phyloP scores from a whole-genome alignment of 2,329 filamentous ascomycete species.

The Arthrobotrys sphaeroides region DNA sequence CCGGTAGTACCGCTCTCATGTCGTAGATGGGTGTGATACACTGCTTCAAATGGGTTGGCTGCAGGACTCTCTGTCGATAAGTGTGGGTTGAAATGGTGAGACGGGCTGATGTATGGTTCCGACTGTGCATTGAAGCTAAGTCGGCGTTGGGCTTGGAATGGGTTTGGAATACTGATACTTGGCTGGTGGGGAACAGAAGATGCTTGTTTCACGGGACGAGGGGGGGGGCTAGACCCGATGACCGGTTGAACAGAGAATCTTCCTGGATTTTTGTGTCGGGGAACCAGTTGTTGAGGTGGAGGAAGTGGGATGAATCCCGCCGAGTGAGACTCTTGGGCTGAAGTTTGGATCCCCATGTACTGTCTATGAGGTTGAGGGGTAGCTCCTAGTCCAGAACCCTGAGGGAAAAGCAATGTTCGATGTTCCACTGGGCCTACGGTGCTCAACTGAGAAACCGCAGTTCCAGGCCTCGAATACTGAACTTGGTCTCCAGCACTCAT shows the following conservation, averaged over 20 bases:
- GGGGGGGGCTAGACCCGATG: constrained; percentile 14
- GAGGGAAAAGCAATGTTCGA: not conserved
- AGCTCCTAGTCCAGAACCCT: not conserved
- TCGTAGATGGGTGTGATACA: constrained; percentile 11
- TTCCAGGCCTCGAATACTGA: constrained; percentile 22
- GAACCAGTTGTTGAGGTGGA: not conserved
- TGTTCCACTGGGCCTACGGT: not conserved
- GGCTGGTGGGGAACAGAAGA: not conserved
- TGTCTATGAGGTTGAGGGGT: constrained; percentile 13
- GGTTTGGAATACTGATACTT: not conserved
- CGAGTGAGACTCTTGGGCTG: not conserved
- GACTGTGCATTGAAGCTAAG: not conserved
- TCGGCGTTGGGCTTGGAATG: not conserved
- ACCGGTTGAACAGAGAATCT: constrained; percentile 1
- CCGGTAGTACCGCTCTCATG: not conserved
- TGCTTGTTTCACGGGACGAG: not conserved
- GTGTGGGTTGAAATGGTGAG: constrained; percentile 14
- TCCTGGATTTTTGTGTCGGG: not conserved
- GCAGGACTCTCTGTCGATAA: not conserved
- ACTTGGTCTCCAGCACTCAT: not conserved
- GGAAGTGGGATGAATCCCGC: not conserved
- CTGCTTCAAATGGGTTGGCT: constrained; percentile 3
- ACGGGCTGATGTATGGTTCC: not conserved
- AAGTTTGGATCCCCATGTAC: not conserved
- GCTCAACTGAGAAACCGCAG: not conserved